Evolutionary conservation across 768 basidiomycete species (phyloP).

Genomic region (Russula sp.): DNA sequence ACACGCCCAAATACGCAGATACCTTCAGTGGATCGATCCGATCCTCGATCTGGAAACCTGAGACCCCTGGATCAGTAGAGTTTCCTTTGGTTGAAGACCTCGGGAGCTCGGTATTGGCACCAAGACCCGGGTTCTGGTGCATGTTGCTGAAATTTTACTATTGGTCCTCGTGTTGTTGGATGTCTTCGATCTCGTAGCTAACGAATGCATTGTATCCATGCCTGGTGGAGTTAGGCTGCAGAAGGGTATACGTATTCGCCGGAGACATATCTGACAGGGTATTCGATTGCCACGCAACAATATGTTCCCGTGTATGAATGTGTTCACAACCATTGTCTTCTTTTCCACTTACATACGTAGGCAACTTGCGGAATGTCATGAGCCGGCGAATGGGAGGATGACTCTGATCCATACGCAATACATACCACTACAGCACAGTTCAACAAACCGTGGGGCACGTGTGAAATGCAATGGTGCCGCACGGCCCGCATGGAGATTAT

Average conservation of each 20-base stretch:
- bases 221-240: slow-evolving; percentile 13
- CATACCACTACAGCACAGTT: background rate
- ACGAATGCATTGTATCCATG: slow-evolving; percentile 12
- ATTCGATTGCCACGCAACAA: slow-evolving; percentile 8
- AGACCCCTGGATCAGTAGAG: slow-evolving; percentile 1
- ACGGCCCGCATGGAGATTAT: slow-evolving; percentile 1
- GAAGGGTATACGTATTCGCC: slow-evolving; percentile 13
- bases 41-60: slow-evolving; percentile 9
- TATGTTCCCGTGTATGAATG: background rate
- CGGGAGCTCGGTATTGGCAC: slow-evolving; percentile 14
- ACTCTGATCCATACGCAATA: background rate
- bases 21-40: slow-evolving; percentile 17
- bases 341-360: background rate
- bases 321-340: background rate
- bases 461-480: background rate
- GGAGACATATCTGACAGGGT: slow-evolving; percentile 2
- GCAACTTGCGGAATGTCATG: background rate
- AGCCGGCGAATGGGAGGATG: background rate
- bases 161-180: slow-evolving; percentile 12
- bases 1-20: background rate
- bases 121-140: slow-evolving; percentile 13
- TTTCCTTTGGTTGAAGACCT: background rate
- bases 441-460: background rate
- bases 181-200: slow-evolving; percentile 13
- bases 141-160: slow-evolving; percentile 9